Conservation (phyloP, 208 protist genomes). For the Porcisia deanei region DNA sequence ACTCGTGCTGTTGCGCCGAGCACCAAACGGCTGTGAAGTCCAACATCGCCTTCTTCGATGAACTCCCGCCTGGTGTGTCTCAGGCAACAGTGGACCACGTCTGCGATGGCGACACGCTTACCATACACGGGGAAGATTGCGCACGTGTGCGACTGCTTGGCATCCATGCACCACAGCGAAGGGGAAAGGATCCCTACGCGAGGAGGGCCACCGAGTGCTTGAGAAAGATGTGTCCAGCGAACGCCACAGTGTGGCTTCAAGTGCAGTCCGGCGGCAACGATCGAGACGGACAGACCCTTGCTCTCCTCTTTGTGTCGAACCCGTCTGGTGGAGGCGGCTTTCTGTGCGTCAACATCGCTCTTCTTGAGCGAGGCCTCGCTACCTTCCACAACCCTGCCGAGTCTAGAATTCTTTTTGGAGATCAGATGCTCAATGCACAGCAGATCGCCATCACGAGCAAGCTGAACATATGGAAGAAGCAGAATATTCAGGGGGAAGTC, state of each 20-base stretch:
- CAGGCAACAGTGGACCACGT: slow-evolving; percentile 51
- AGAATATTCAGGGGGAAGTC: slow-evolving; percentile 34
- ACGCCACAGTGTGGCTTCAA: slow-evolving; percentile 34
- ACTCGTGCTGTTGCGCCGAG: neutral
- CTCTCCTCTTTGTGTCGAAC: slow-evolving; percentile 46
- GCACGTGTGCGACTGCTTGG: slow-evolving; percentile 52
- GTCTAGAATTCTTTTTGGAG: slow-evolving; percentile 14
- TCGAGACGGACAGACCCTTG: slow-evolving; percentile 42
- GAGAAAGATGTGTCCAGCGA: slow-evolving; percentile 37
- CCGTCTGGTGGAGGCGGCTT: slow-evolving; percentile 26
- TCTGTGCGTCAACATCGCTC: slow-evolving; percentile 51
- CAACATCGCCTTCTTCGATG: slow-evolving; percentile 35
- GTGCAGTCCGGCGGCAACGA: slow-evolving; percentile 27
- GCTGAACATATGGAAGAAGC: slow-evolving; percentile 48
- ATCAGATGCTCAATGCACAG: slow-evolving; percentile 38
- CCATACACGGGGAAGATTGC: slow-evolving; percentile 37
- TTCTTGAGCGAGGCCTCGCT: slow-evolving; percentile 51
- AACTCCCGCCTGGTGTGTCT: slow-evolving; percentile 30
- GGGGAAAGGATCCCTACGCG: slow-evolving; percentile 49
- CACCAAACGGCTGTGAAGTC: neutral
- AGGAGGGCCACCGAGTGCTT: slow-evolving; percentile 46
- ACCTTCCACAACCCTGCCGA: slow-evolving; percentile 40
- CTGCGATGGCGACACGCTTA: slow-evolving; percentile 72
- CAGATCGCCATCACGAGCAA: slow-evolving; percentile 20
- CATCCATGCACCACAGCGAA: slow-evolving; percentile 57